Conservation (phyloP, 164 flowering plant species). For the Vitis rupestris region DNA sequence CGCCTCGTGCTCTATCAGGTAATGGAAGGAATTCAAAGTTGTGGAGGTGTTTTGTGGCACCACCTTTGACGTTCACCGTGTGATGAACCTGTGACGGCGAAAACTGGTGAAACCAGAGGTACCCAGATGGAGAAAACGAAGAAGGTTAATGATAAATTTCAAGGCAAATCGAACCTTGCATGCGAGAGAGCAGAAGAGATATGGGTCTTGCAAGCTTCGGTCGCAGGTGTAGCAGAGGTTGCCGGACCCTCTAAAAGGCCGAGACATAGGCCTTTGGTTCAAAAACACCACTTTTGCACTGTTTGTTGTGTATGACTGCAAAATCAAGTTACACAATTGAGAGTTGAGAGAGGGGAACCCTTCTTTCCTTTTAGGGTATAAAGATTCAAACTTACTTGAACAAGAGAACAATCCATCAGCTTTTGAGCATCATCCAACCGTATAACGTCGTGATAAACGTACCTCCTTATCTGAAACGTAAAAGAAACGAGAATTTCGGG, state of each 20-base stretch:
- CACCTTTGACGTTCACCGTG: conserved; percentile 2
- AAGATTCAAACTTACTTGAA: conserved; percentile 15
- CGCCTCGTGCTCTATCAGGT: not conserved
- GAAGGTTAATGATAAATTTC: not conserved
- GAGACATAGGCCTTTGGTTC: conserved; percentile 20
- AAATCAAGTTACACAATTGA: not conserved
- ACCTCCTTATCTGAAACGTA: conserved; percentile 15
- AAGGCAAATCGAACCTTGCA: conserved; percentile 25
- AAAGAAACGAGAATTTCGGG: not conserved
- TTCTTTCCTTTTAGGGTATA: not conserved
- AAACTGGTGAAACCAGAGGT: conserved; percentile 1
- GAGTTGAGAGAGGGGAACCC: not conserved
- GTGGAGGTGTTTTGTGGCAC: not conserved
- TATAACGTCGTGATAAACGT: conserved; percentile 29
- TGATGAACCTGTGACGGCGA: conserved; percentile 3
- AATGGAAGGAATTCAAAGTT: conserved; percentile 1
- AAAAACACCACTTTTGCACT: conserved; percentile 31
- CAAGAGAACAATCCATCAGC: conserved; percentile 22
- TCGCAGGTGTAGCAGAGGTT: conserved; percentile 22
- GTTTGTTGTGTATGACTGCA: conserved; percentile 28
- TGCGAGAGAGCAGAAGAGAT: conserved; percentile 22
- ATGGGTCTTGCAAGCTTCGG: conserved; percentile 25
- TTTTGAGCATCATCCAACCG: conserved; percentile 21
- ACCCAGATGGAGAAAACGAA: conserved; percentile 3
- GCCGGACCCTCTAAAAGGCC: conserved; percentile 20